These are phyloP conservation scores for Phytopythium ostracodes DNA, from an alignment of 352 stramenopile genomes.

Conservation along the genomic window DNA sequence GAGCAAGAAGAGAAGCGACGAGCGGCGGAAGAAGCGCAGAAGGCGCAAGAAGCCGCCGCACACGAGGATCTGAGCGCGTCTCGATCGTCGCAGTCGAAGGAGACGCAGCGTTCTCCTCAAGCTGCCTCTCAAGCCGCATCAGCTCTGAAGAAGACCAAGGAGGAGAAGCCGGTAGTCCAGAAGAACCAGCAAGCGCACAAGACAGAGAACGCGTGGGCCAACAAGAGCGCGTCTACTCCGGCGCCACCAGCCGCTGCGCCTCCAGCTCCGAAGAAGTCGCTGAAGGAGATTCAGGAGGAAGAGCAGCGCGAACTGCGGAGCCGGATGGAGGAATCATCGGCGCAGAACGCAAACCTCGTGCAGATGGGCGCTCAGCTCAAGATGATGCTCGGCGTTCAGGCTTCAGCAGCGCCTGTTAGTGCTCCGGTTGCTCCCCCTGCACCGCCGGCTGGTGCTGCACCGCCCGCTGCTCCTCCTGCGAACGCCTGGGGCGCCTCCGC, in stretches of 20 bases:
- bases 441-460: slow-evolving; percentile 8
- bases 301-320: slow-evolving; percentile 66
- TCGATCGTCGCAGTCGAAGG: slow-evolving; percentile 1
- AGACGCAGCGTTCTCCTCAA: neutral
- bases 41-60: slow-evolving; percentile 7
- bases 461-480: slow-evolving; percentile 16
- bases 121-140: slow-evolving; percentile 9
- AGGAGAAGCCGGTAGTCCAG: slow-evolving; percentile 9
- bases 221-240: slow-evolving; percentile 22
- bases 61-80: slow-evolving; percentile 1
- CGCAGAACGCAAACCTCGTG: slow-evolving; percentile 39
- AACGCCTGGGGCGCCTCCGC: slow-evolving; percentile 52
- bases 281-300: slow-evolving; percentile 84
- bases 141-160: slow-evolving; percentile 13
- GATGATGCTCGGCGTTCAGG: slow-evolving; percentile 80
- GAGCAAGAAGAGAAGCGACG: slow-evolving; percentile 43
- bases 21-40: slow-evolving; percentile 13
- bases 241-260: neutral
- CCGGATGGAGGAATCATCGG: slow-evolving; percentile 35
- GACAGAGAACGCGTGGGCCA: slow-evolving; percentile 15
- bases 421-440: slow-evolving; percentile 8
- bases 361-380: slow-evolving; percentile 86
- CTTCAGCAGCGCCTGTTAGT: slow-evolving; percentile 5
- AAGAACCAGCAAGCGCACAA: slow-evolving; percentile 18
- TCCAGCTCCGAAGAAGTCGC: slow-evolving; percentile 28